phyloP scores from a whole-genome alignment of 108 stramenopile genomes.

The Nitzschia palea region DNA sequence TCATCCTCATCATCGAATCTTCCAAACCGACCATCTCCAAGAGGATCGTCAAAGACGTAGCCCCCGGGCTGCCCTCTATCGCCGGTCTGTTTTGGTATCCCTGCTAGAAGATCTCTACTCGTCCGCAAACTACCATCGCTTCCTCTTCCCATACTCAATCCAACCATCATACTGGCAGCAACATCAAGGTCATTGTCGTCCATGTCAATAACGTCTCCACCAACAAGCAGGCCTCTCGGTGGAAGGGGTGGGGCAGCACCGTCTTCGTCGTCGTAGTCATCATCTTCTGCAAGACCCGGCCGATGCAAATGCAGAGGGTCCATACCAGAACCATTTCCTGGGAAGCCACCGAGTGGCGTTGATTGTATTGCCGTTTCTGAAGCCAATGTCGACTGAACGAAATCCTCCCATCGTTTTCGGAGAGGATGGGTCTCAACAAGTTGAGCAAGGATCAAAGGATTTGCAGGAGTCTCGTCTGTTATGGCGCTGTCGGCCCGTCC shows the following conservation, averaged over 20 bases:
- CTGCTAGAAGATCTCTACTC: conserved; percentile 28
- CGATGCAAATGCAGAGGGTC: conserved; percentile 48
- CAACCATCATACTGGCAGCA: conserved; percentile 88
- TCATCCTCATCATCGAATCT: conserved; percentile 39
- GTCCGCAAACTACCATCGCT: conserved; percentile 27
- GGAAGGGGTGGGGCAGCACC: conserved; percentile 42
- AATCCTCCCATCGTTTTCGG: conserved; percentile 67
- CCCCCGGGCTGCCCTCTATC: conserved; percentile 22
- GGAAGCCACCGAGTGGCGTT: conserved; percentile 79
- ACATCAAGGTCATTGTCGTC: conserved; percentile 89
- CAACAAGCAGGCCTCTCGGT: conserved; percentile 48
- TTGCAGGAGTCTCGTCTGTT: conserved; percentile 6
- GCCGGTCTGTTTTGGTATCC: conserved; percentile 25
- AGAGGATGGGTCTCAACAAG: conserved; percentile 53
- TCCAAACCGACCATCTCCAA: conserved; percentile 43
- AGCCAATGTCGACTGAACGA: conserved; percentile 68
- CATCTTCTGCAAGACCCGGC: conserved; percentile 55
- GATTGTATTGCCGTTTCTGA: conserved; percentile 82
- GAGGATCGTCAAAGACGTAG: conserved; percentile 78
- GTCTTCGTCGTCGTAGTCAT: conserved; percentile 51
- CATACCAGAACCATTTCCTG: conserved; percentile 15
- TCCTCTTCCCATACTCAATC: conserved; percentile 46
- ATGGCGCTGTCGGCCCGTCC: conserved; percentile 1
- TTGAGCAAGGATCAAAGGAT: conserved; percentile 31
- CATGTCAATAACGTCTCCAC: conserved; percentile 74